Evolutionary conservation across 495 filamentous ascomycete genomes (phyloP), one percentile per base, ranked within the genome.

Genomic region (Podospora anserina): DNA sequence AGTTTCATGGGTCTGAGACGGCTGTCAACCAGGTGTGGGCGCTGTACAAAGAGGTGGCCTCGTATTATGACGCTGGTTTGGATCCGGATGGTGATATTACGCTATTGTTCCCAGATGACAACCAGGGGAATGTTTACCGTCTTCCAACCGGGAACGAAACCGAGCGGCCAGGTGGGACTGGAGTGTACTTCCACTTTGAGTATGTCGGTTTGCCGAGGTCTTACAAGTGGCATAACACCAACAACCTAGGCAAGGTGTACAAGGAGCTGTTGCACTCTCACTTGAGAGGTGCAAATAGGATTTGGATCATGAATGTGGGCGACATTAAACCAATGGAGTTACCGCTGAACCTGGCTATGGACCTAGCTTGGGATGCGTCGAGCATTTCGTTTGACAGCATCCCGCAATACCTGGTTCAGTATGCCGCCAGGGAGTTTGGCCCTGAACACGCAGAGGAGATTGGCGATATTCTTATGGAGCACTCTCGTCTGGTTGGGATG

Each of bases 291-390:
- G 87, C 86, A 1, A 76, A 79, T 18, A 78, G 80, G 58, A 87
- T 90, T 64, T 90, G 88, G 88, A 82, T 90, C 54, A 82, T 89
- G 65, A 90, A 90, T 68, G 83, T 90, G 28, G 88, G 88, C 7
- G 88, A 90, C 71, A 77, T 90, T 32, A 89, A 89, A 66, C 84
- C 84, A 16, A 78, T 87, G 19, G 87, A 76, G 27, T 68, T 76
- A 32, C 76, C 74, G 6, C 68, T 74, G 26, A 64, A 64, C 5
- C 71, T 78, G 55, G 57, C 67, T 28, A 76, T 88, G 76, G 85
- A 86, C 65, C 70, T 89, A 49, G 87, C 86, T 1, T 88, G 87
- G 73, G 82, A 88, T 70, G 82, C 80, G 5, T 71, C 79, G 7
- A 72, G 74, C 27, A 85, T 79, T 58, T 65, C 56, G 49, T 74